phyloP scores from a whole-genome alignment of 1,284 basidiomycete genomes.

The Ustilago loliicola region DNA sequence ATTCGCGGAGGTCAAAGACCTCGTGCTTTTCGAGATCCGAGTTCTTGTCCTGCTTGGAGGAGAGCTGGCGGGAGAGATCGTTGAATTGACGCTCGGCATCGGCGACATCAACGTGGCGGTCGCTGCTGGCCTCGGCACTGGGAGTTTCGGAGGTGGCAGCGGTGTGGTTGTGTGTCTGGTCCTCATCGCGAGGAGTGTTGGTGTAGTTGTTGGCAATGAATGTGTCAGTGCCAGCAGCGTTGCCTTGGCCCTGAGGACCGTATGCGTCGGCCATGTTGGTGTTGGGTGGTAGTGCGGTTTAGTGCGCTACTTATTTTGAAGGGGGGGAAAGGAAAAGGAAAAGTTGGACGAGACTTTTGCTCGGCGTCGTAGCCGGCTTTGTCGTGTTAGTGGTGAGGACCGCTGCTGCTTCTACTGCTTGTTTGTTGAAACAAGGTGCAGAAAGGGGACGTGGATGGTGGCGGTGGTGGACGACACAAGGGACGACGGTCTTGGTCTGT shows the following conservation, averaged over 20 bases:
- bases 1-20: conserved; percentile 39
- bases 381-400: background rate
- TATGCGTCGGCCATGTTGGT: conserved; percentile 25
- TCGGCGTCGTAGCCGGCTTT: background rate
- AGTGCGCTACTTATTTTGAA: background rate
- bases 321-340: background rate
- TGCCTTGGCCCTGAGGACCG: conserved; percentile 25
- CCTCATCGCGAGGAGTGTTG: conserved; percentile 13
- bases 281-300: background rate
- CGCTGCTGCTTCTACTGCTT: background rate
- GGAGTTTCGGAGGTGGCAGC: conserved; percentile 27
- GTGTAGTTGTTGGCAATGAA: conserved; percentile 36
- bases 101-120: conserved; percentile 41
- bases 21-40: conserved; percentile 40
- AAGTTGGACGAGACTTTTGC: no score
- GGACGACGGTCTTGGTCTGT: background rate
- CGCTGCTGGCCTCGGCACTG: conserved; percentile 17
- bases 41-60: conserved; percentile 23
- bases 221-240: conserved; percentile 31
- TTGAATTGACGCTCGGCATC: conserved; percentile 43
- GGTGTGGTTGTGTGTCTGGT: conserved; percentile 15
- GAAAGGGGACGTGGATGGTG: no score
- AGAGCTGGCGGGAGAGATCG: conserved; percentile 43
- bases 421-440: no score
- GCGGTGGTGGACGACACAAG: background rate